Evolutionary conservation across 2,329 filamentous ascomycete species (phyloP), one percentile per base, ranked within the genome.

Genomic region (Colletotrichum siamense): DNA sequence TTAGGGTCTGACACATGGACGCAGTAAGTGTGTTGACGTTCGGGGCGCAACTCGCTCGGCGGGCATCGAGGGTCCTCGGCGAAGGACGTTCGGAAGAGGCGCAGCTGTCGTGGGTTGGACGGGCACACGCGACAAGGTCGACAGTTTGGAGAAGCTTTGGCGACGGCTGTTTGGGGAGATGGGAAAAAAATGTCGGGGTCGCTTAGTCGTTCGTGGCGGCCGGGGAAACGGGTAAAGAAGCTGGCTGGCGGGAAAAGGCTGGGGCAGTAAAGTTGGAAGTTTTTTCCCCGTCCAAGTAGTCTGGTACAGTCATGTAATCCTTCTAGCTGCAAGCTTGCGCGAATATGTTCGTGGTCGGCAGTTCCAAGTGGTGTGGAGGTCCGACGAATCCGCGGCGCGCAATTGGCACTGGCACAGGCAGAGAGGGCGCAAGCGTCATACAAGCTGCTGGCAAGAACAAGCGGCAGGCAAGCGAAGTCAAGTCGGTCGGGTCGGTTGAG

Each of bases 1-100:
- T 64, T 69, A 55, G 59, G 74, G 32, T 69, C 64, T 75, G 74
- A 75, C 74, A 77, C 65, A 77, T 77, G 71, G 66, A 75, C 59
- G 71, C 71, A 74, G 34, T 76, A 57, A 28, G 36, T 39, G 39
- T 63, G 32, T 62, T 65, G 49, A 18, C 26, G 28, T 64, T 73
- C 44, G 65, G 61, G 28, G 65, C 65, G 59, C 65, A 66, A 61
- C n/a, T 44, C 61, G 71, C 57, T 74, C 44, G 22, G 28, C 34
- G 59, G 69, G 52, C 39, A 49, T 75, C 71, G 55, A 62, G 68
- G 49, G 52, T 65, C 26, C 13, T 70, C 32, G 32, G 24, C 28
- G 15, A 64, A 39, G 64, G 32, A 22, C 24, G 55, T 16, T 28
- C 28, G 63, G 36, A 13, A 59, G 22, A 24, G 64, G 57, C 64